Conservation (phyloP, 1,284 basidiomycete genomes). For the Pseudozyma hubeiensis region DNA sequence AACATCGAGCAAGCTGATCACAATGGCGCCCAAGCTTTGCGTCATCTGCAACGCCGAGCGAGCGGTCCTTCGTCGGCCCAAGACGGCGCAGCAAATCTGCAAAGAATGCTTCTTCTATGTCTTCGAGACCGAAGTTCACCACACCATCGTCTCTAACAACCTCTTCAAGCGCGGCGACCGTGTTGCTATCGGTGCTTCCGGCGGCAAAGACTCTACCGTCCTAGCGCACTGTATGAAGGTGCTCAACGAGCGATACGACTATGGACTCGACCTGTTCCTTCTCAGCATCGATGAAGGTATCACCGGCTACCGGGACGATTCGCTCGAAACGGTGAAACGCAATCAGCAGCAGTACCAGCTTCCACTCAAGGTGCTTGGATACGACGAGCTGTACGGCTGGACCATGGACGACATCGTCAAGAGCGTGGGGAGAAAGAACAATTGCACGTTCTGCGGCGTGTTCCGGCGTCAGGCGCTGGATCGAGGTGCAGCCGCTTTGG, state of each 20-base stretch:
- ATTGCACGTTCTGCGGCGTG: conserved; percentile 99
- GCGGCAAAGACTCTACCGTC: conserved; percentile 99
- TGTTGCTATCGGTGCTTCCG: conserved; percentile 97
- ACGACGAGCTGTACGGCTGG: conserved; percentile 97
- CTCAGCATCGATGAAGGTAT: conserved; percentile 99
- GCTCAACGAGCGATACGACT: conserved; percentile 91
- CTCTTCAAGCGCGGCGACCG: conserved; percentile 91
- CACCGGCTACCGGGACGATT: conserved; percentile 97
- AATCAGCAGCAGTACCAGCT: conserved; percentile 95
- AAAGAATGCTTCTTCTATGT: conserved; percentile 94
- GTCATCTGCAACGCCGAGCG: conserved; percentile 80
- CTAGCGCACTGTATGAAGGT: conserved; percentile 96
- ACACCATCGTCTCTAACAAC: conserved; percentile 79
- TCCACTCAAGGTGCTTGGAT: conserved; percentile 94
- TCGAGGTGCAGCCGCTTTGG: conserved; percentile 86
- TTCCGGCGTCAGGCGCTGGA: conserved; percentile 96
- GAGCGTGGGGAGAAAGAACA: conserved; percentile 95
- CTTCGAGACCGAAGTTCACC: conserved; percentile 98
- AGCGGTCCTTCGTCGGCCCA: conserved; percentile 92
- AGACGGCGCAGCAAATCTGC: conserved; percentile 97
- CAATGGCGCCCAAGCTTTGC: conserved; percentile 70
- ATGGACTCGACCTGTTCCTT: conserved; percentile 89
- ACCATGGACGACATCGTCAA: conserved; percentile 98
- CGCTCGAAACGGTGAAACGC: conserved; percentile 96
- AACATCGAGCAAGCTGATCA: not conserved